Evolutionary conservation across 345 rosid species (phyloP).

Genomic region (Aurinia saxatilis): DNA sequence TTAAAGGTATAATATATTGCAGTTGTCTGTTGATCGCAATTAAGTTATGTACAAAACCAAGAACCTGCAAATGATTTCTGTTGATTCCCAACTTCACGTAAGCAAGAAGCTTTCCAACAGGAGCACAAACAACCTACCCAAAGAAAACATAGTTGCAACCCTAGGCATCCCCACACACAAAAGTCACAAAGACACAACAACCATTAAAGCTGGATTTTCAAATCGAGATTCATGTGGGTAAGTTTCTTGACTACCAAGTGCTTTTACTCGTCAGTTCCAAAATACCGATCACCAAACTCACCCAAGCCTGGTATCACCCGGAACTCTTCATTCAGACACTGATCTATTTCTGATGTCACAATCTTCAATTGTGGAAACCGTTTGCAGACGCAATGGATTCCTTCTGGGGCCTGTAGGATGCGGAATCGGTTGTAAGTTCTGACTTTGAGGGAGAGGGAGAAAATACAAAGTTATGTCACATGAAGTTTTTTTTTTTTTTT

Average conservation of each 20-base stretch:
- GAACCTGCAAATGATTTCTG: neutral
- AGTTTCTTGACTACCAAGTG: neutral
- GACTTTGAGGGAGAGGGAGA: neutral
- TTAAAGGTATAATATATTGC: neutral
- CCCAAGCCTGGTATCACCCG: conserved; percentile 98
- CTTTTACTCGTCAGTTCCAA: conserved; percentile 82
- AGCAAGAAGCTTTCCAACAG: neutral
- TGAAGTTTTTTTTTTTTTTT: no score
- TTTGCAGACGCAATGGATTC: conserved; percentile 84
- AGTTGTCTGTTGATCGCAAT: neutral
- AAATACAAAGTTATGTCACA: neutral
- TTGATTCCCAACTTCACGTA: neutral
- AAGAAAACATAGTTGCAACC: neutral
- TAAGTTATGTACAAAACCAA: neutral
- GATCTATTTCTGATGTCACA: conserved; percentile 94
- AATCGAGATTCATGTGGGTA: neutral
- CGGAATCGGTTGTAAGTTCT: neutral
- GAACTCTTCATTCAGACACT: conserved; percentile 70
- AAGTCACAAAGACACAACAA: neutral
- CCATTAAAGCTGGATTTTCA: neutral
- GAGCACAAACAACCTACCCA: neutral
- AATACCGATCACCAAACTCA: conserved; percentile 96
- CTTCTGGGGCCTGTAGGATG: conserved; percentile 78
- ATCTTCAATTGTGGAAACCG: conserved; percentile 81
- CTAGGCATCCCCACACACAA: neutral